These are phyloP conservation scores for Taphrina flavorubra DNA, from an alignment of 1,139 yeast genomes.

Conservation along the genomic window DNA sequence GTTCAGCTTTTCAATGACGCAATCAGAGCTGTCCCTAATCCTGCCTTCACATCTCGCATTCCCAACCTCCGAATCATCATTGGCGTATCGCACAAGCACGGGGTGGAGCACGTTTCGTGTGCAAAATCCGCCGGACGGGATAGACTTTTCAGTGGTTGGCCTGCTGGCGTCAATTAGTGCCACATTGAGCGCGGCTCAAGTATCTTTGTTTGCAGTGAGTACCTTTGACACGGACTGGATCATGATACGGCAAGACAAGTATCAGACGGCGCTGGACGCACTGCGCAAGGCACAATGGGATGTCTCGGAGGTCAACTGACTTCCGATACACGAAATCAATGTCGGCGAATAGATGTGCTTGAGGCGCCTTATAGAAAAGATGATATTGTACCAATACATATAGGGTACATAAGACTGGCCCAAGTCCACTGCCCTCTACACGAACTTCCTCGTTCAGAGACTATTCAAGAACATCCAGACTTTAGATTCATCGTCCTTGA, in stretches of 20 bases:
- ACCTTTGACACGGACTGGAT: slow-evolving; percentile 25
- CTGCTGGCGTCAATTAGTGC: slow-evolving; percentile 4
- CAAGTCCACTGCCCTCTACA: too few species aligned
- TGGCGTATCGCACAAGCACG: neutral
- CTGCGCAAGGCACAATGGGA: neutral
- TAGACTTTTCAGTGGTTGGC: slow-evolving; percentile 27
- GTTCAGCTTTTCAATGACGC: slow-evolving; percentile 1
- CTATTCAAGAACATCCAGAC: too few species aligned
- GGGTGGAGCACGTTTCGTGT: slow-evolving; percentile 14
- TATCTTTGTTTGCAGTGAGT: slow-evolving; percentile 17
- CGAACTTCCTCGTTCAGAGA: too few species aligned
- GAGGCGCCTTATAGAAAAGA: too few species aligned
- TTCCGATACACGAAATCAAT: too few species aligned
- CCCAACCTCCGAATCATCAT: neutral
- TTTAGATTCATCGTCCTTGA: too few species aligned
- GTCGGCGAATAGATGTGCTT: too few species aligned
- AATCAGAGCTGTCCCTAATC: slow-evolving; percentile 9
- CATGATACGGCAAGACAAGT: slow-evolving; percentile 10
- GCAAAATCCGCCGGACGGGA: slow-evolving; percentile 9
- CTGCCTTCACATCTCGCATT: neutral
- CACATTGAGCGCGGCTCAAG: neutral
- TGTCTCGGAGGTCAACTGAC: neutral
- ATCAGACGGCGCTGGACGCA: neutral
- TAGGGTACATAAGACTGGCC: too few species aligned
- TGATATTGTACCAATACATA: too few species aligned